These are phyloP conservation scores for Hemisphaericaspora xylanilytica DNA, from an alignment of 1,139 yeast species.

Conservation along the genomic window DNA sequence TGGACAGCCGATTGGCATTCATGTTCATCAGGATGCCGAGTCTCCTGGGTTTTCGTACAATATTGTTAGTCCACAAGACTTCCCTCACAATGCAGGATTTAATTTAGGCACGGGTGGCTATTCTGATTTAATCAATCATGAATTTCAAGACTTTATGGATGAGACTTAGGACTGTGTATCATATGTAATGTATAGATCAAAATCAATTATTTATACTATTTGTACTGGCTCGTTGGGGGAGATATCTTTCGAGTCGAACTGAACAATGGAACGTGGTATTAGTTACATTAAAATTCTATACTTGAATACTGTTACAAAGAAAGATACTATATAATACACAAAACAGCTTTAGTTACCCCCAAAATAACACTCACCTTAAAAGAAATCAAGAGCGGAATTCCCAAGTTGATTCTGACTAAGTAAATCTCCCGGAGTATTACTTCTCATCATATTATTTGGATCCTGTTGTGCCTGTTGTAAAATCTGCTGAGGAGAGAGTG, in stretches of 20 bases:
- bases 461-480: slow-evolving; percentile 27
- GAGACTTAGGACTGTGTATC: slow-evolving; percentile 9
- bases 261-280: too few relatives aligned
- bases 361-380: slow-evolving; percentile 11
- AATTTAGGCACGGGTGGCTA: slow-evolving; percentile 25
- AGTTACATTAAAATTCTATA: not conserved
- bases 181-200: too few relatives aligned
- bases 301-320: slow-evolving; percentile 3
- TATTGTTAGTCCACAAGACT: slow-evolving; percentile 4
- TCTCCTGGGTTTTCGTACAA: slow-evolving; percentile 5
- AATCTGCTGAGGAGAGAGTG: slow-evolving; percentile 42
- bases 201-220: too few relatives aligned
- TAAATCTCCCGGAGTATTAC: slow-evolving; percentile 4
- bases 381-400: slow-evolving; percentile 17
- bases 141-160: slow-evolving; percentile 38
- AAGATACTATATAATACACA: slow-evolving; percentile 4
- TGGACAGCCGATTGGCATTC: not conserved
- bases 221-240: too few relatives aligned
- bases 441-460: slow-evolving; percentile 8
- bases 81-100: slow-evolving; percentile 1
- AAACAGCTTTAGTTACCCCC: slow-evolving; percentile 1
- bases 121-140: slow-evolving; percentile 39
- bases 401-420: slow-evolving; percentile 5
- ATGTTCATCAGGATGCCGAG: slow-evolving; percentile 1
- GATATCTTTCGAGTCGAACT: too few relatives aligned